Percentiles rank a stretch among this genome's conserved stretches.
Evolutionary conservation across 306 rosid species (phyloP).

Genomic region (Citrullus amarus): DNA sequence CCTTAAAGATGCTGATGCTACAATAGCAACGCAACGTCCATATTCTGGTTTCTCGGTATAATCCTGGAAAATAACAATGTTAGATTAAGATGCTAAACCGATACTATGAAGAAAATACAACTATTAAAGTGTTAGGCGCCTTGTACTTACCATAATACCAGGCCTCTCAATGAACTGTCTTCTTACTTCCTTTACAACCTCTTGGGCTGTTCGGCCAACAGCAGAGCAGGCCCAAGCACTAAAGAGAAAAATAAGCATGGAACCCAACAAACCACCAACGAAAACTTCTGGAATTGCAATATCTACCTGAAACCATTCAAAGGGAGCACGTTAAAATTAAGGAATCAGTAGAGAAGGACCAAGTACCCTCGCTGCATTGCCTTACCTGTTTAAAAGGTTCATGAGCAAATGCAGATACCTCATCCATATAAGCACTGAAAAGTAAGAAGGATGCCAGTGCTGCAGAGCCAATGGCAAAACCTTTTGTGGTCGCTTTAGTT

Average conservation of each 20-base stretch:
- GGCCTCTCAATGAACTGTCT: conserved; percentile 98
- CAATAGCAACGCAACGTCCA: conserved; percentile 94
- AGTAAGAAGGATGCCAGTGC: conserved; percentile 97
- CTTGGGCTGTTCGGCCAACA: conserved; percentile 97
- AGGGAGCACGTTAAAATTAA: conserved; percentile 9
- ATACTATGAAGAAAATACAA: not conserved
- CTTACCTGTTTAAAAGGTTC: conserved; percentile 82
- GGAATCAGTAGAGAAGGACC: conserved; percentile 6
- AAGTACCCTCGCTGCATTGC: conserved; percentile 1
- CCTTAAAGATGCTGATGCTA: conserved; percentile 85
- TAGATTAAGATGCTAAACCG: not conserved
- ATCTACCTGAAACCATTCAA: conserved; percentile 60
- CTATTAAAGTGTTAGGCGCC: not conserved
- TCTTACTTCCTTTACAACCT: conserved; percentile 96
- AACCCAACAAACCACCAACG: conserved; percentile 85
- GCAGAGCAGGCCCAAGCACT: conserved; percentile 99
- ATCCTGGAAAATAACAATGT: conserved; percentile 44
- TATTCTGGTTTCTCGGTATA: conserved; percentile 93
- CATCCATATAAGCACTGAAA: conserved; percentile 99
- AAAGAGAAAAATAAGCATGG: conserved; percentile 92
- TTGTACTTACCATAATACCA: conserved; percentile 86
- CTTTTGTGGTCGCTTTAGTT: conserved; percentile 97
- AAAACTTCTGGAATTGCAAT: conserved; percentile 98
- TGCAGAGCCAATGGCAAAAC: conserved; percentile 98
- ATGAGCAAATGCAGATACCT: conserved; percentile 65